Conservation (phyloP, 345 rosid genomes). For the Clarkia xantiana region DNA sequence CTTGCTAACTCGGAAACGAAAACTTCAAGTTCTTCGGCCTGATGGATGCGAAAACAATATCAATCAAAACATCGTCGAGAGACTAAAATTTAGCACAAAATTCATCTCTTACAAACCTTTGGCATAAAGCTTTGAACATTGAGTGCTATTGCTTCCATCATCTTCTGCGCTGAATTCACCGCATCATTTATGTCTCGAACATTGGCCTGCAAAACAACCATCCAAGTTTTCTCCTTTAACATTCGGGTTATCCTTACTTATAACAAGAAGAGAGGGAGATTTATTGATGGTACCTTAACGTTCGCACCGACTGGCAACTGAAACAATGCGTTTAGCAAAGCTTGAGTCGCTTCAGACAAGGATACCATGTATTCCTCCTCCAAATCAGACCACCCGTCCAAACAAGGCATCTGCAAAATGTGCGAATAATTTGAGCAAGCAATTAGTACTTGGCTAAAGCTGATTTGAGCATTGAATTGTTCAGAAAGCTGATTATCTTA, state of each 20-base stretch:
- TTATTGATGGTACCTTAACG: constrained; percentile 28
- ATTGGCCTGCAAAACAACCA: constrained; percentile 34
- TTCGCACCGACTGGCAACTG: constrained; percentile 48
- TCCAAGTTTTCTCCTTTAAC: too few relatives aligned
- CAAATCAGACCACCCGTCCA: constrained; percentile 49
- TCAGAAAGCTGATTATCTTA: constrained; percentile 17
- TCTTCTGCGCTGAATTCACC: constrained; percentile 33
- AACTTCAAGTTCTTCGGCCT: constrained; percentile 58
- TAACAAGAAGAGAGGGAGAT: too few relatives aligned
- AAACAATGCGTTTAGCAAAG: constrained; percentile 39
- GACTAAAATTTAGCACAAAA: not conserved
- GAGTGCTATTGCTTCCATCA: constrained; percentile 42
- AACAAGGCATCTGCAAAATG: constrained; percentile 46
- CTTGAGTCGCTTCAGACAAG: constrained; percentile 44
- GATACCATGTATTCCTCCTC: constrained; percentile 40
- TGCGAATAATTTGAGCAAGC: too few relatives aligned
- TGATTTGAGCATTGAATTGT: too few relatives aligned
- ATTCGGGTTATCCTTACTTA: too few relatives aligned
- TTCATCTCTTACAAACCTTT: constrained; percentile 37
- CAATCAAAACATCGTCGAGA: not conserved
- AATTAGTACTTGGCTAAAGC: too few relatives aligned
- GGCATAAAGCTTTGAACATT: constrained; percentile 35
- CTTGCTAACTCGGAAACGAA: constrained; percentile 61
- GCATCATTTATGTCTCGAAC: constrained; percentile 45
- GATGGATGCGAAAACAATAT: constrained; percentile 1